Conservation (phyloP, 208 protist genomes). For the Spironucleus salmonicida region DNA sequence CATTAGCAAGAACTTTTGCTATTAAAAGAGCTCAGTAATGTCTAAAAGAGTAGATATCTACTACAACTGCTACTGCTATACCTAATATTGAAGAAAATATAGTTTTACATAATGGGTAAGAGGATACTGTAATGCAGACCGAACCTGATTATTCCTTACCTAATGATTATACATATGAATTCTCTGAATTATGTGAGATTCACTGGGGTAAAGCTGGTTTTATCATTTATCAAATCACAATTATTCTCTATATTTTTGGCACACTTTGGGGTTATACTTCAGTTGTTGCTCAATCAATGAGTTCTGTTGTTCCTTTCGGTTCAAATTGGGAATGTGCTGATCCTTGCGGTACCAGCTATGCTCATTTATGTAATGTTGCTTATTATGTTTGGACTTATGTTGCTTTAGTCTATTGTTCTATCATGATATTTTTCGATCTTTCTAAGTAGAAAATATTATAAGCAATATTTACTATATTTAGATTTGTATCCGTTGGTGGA, state of each 20-base stretch:
- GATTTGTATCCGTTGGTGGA: not conserved
- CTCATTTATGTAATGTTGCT: not conserved
- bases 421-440: not conserved
- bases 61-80: no score
- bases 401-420: not conserved
- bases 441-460: not conserved
- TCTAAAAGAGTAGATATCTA: no score
- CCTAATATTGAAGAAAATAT: no score
- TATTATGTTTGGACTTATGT: not conserved
- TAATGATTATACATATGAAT: not conserved
- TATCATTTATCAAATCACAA: slow-evolving; percentile 13
- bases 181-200: not conserved
- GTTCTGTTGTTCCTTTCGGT: slow-evolving; percentile 13
- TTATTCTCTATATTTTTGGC: slow-evolving; percentile 3
- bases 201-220: slow-evolving; percentile 1
- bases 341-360: not conserved
- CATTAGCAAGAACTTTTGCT: not conserved
- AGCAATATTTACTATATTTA: not conserved
- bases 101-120: no score
- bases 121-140: no score
- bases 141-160: not conserved
- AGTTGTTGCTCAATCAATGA: slow-evolving; percentile 3
- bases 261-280: not conserved
- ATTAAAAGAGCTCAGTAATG: no score
- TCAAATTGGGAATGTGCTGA: not conserved